phyloP scores from a whole-genome alignment of 345 rosid genomes.

The Eucalyptus decipiens region DNA sequence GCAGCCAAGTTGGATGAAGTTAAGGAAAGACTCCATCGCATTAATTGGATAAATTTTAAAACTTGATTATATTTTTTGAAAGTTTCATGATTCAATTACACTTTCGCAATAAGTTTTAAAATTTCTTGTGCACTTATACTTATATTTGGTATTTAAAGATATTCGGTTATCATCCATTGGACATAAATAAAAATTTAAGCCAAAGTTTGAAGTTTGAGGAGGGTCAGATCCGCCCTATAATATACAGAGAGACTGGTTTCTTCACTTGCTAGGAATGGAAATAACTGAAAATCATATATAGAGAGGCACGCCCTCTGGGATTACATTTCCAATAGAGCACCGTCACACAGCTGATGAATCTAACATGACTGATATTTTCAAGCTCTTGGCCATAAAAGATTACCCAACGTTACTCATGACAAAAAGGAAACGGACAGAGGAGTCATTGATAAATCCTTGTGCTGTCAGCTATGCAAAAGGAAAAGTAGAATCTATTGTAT shows the following conservation, averaged over 20 bases:
- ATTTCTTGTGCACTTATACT: background rate
- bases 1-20: background rate
- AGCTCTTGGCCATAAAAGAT: background rate
- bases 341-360: background rate
- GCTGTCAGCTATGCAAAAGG: background rate
- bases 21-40: rapidly evolving
- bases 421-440: background rate
- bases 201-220: background rate
- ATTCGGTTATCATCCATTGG: background rate
- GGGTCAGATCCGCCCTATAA: background rate
- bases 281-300: background rate
- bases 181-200: background rate
- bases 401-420: background rate
- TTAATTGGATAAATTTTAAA: background rate
- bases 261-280: background rate
- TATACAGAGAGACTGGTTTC: background rate
- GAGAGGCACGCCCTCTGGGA: background rate
- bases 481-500: background rate
- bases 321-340: background rate
- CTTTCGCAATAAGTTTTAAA: rapidly evolving
- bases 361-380: background rate
- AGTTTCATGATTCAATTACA: background rate
- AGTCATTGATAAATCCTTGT: background rate
- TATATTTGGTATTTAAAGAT: background rate
- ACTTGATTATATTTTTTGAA: rapidly evolving